These are phyloP conservation scores for Ascochyta viciae-villosae DNA, from an alignment of 2,329 filamentous ascomycete species.

Conservation along the genomic window DNA sequence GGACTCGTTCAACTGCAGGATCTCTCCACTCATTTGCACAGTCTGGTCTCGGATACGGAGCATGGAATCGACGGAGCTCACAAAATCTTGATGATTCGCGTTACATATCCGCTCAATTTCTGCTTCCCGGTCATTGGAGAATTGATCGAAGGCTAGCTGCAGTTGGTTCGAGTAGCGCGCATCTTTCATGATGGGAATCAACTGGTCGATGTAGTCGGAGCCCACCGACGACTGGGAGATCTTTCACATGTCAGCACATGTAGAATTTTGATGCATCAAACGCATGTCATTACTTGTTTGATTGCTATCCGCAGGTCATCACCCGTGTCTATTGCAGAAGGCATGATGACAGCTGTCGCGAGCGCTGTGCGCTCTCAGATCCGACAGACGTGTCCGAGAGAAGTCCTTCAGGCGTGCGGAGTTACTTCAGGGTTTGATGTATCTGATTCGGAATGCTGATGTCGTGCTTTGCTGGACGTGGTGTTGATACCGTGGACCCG, in stretches of 20 bases:
- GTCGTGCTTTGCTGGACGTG: constrained; percentile 14
- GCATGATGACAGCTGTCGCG: constrained; percentile 34
- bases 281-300: constrained; percentile 53
- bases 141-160: constrained; percentile 78
- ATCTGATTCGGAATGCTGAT: constrained; percentile 12
- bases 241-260: constrained; percentile 56
- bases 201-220: constrained; percentile 90
- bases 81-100: constrained; percentile 95
- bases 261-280: background rate
- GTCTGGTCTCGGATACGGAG: constrained; percentile 91
- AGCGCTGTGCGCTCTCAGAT: constrained; percentile 5
- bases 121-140: constrained; percentile 83
- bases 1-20: constrained; percentile 88
- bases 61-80: constrained; percentile 92
- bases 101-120: constrained; percentile 96
- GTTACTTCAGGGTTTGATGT: background rate
- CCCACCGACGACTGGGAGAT: constrained; percentile 93
- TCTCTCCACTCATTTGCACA: constrained; percentile 85
- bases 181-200: constrained; percentile 94
- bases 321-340: constrained; percentile 51
- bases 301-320: constrained; percentile 58
- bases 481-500: constrained; percentile 25
- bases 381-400: background rate
- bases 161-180: constrained; percentile 79
- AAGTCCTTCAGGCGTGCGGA: background rate